Evolutionary conservation across 129 eudicot species (phyloP).

Genomic region (Flaveria robusta): DNA sequence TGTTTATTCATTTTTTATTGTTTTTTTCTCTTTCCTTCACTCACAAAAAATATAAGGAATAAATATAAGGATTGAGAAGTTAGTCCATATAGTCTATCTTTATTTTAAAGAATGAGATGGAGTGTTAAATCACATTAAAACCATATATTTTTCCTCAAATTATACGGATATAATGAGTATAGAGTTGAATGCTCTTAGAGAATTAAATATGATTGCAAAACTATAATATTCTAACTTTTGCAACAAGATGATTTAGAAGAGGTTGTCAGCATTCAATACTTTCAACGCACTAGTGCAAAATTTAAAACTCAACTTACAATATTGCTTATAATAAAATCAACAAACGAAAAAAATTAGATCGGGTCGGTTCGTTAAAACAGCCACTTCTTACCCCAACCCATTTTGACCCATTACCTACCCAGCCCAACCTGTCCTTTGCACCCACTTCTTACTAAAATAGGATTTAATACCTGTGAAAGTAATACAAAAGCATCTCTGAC

Average conservation of each 20-base stretch:
- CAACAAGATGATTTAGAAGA: background rate
- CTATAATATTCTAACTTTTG: background rate
- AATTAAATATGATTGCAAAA: background rate
- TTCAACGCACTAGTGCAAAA: too few relatives aligned
- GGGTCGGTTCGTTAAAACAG: background rate
- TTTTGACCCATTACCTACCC: background rate
- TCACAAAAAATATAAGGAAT: too few relatives aligned
- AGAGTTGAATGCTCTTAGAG: background rate
- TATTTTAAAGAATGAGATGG: too few relatives aligned
- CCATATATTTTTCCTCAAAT: too few relatives aligned
- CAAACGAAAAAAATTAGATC: background rate
- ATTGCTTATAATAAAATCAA: background rate
- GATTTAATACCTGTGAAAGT: constrained; percentile 61
- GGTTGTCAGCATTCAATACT: too few relatives aligned
- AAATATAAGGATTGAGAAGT: too few relatives aligned
- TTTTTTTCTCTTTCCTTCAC: too few relatives aligned
- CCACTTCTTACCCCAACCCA: background rate
- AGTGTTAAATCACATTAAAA: too few relatives aligned
- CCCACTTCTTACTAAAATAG: background rate
- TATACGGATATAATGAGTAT: too few relatives aligned
- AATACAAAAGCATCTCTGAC: constrained; percentile 68
- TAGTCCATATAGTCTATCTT: too few relatives aligned
- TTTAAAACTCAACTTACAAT: background rate
- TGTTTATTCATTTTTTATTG: too few relatives aligned
- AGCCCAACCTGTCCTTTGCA: background rate